phyloP scores from a whole-genome alignment of 768 basidiomycete genomes.

The Boletus fagicola region DNA sequence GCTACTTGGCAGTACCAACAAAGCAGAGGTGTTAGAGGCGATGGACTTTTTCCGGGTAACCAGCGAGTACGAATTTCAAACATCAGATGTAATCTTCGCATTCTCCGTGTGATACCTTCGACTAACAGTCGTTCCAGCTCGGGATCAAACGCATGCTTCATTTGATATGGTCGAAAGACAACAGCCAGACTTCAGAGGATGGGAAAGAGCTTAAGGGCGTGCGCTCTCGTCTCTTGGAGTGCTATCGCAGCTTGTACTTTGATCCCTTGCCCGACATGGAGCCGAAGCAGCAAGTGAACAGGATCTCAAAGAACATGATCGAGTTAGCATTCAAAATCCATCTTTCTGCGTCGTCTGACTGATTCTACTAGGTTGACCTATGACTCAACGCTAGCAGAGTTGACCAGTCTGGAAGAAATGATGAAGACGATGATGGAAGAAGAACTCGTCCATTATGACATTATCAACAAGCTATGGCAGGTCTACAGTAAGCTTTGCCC shows the following conservation, averaged over 20 bases:
- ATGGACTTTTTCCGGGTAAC: slow-evolving; percentile 89
- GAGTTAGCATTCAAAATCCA: slow-evolving; percentile 53
- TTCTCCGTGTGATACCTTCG: background rate
- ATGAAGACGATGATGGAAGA: slow-evolving; percentile 96
- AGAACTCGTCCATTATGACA: slow-evolving; percentile 75
- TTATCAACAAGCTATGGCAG: slow-evolving; percentile 91
- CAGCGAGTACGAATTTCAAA: slow-evolving; percentile 75
- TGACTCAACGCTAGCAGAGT: slow-evolving; percentile 87
- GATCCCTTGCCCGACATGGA: slow-evolving; percentile 72
- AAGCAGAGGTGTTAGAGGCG: slow-evolving; percentile 77
- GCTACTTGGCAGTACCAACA: slow-evolving; percentile 82
- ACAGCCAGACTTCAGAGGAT: slow-evolving; percentile 72
- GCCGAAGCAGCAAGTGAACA: slow-evolving; percentile 82
- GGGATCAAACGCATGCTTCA: slow-evolving; percentile 97
- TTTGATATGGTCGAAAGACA: slow-evolving; percentile 96
- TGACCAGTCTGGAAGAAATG: slow-evolving; percentile 95
- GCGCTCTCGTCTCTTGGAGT: slow-evolving; percentile 82
- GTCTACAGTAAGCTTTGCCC: slow-evolving; percentile 72
- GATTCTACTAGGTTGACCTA: slow-evolving; percentile 69
- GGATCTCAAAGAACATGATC: slow-evolving; percentile 96
- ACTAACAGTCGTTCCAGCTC: slow-evolving; percentile 40
- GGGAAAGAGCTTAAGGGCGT: slow-evolving; percentile 84
- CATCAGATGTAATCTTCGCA: slow-evolving; percentile 57
- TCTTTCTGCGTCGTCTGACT: background rate
- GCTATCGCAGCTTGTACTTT: slow-evolving; percentile 86